phyloP scores from a whole-genome alignment of 768 basidiomycete genomes.

The Auriculariales sp. region DNA sequence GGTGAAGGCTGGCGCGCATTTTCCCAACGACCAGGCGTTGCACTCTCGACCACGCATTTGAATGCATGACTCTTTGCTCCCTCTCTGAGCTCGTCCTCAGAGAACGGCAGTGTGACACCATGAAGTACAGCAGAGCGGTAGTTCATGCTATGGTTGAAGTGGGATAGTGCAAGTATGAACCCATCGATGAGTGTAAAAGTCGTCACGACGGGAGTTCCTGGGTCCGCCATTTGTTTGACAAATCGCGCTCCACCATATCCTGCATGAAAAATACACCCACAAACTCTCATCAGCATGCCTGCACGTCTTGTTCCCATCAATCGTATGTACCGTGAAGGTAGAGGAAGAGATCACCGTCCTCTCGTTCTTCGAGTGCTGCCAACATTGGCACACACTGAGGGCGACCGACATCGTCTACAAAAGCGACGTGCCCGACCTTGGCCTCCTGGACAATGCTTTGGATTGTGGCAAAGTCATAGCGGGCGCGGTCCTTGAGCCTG shows the following conservation, averaged over 20 bases:
- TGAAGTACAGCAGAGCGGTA: slow-evolving; percentile 11
- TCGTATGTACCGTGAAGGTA: slow-evolving; percentile 7
- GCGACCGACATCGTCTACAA: slow-evolving; percentile 8
- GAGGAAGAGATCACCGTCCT: slow-evolving; percentile 6
- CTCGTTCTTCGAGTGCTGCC: slow-evolving; percentile 7
- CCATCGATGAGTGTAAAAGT: slow-evolving; percentile 10
- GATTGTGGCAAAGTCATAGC: slow-evolving; percentile 9
- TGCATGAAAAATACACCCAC: background rate
- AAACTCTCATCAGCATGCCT: background rate
- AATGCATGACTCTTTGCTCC: background rate
- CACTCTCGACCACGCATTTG: background rate
- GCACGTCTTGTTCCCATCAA: background rate
- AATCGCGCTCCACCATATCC: slow-evolving; percentile 2
- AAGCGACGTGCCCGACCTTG: slow-evolving; percentile 9
- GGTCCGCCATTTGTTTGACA: slow-evolving; percentile 1
- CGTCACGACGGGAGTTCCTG: slow-evolving; percentile 4
- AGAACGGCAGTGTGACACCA: slow-evolving; percentile 9
- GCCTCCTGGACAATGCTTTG: slow-evolving; percentile 6
- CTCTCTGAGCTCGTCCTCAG: background rate
- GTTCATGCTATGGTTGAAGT: slow-evolving; percentile 8
- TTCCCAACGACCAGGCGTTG: slow-evolving; percentile 5
- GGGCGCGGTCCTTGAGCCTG: slow-evolving; percentile 11
- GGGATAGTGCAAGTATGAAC: slow-evolving; percentile 9
- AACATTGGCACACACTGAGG: slow-evolving; percentile 11
- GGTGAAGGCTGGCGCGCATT: slow-evolving; percentile 1